These are phyloP conservation scores for Eucalyptus viminalis DNA, from an alignment of 345 rosid genomes.

Conservation along the genomic window DNA sequence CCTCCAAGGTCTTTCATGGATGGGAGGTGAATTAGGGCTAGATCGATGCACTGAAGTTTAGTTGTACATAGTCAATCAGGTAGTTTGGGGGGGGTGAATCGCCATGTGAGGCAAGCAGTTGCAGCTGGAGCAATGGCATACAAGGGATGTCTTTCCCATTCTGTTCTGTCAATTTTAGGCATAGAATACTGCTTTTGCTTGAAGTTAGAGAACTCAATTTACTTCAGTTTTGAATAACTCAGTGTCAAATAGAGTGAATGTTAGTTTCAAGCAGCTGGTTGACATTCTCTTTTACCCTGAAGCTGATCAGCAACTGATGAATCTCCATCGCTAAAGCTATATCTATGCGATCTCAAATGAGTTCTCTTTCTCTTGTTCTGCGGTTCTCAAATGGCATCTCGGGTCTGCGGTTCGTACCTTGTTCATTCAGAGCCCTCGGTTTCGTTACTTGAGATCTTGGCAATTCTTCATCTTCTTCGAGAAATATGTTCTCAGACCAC, in stretches of 20 bases:
- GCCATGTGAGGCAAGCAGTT: background rate
- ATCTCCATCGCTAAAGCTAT: background rate
- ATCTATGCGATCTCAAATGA: background rate
- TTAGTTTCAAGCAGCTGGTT: background rate
- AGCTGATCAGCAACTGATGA: background rate
- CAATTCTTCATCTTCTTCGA: background rate
- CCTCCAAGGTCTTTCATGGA: slow-evolving; percentile 12
- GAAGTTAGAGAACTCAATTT: background rate
- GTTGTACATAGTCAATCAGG: background rate
- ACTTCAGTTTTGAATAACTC: background rate
- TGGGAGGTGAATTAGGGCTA: background rate
- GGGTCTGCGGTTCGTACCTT: background rate
- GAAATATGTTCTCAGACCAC: background rate
- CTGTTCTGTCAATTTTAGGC: background rate
- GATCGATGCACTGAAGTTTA: background rate
- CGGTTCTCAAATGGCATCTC: background rate
- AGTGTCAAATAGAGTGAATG: background rate
- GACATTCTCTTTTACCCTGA: background rate
- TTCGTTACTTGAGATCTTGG: background rate
- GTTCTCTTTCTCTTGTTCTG: background rate
- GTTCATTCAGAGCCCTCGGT: background rate
- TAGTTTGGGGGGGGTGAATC: background rate
- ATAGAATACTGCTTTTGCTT: background rate
- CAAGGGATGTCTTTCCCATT: slow-evolving; percentile 34
- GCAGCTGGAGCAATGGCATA: slow-evolving; percentile 36